phyloP scores from a whole-genome alignment of 1,284 basidiomycete species.

The Vanrija sp. region DNA sequence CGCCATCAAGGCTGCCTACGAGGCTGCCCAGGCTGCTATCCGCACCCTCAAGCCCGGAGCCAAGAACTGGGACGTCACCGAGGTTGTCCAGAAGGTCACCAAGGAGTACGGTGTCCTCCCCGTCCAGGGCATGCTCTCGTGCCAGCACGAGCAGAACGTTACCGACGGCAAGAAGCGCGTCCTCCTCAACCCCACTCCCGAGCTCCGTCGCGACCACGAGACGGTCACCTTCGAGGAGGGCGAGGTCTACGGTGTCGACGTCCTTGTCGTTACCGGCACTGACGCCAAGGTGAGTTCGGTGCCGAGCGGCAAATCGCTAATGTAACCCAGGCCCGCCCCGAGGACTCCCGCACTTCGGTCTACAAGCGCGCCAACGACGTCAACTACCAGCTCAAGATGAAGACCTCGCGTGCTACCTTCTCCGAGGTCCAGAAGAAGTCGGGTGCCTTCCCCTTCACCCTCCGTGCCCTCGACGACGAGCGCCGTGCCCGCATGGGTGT shows the following conservation, averaged over 20 bases:
- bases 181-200: slow-evolving; percentile 80
- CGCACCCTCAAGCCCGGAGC: slow-evolving; percentile 79
- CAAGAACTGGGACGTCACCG: slow-evolving; percentile 93
- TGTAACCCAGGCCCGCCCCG: slow-evolving; percentile 64
- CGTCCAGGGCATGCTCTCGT: slow-evolving; percentile 69
- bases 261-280: slow-evolving; percentile 80
- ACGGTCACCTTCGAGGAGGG: slow-evolving; percentile 80
- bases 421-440: slow-evolving; percentile 97
- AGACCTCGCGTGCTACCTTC: slow-evolving; percentile 90
- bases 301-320: not conserved
- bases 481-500: slow-evolving; percentile 91
- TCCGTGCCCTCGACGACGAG: slow-evolving; percentile 90
- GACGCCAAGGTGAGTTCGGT: slow-evolving; percentile 70
- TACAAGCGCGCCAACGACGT: slow-evolving; percentile 84
- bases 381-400: slow-evolving; percentile 97
- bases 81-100: slow-evolving; percentile 71
- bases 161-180: slow-evolving; percentile 97
- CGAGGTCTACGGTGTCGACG: slow-evolving; percentile 94
- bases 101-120: slow-evolving; percentile 76
- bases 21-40: slow-evolving; percentile 86
- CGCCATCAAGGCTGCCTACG: slow-evolving; percentile 87
- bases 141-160: slow-evolving; percentile 76
- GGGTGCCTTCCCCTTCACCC: slow-evolving; percentile 95
- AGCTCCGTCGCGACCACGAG: slow-evolving; percentile 80
- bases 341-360: slow-evolving; percentile 85